A percentile compares a stretch with the other conserved stretches of the same genome.
These are phyloP conservation scores for Dothideomycetes sp. DNA, from an alignment of 2,329 filamentous ascomycete genomes.

Conservation along the genomic window DNA sequence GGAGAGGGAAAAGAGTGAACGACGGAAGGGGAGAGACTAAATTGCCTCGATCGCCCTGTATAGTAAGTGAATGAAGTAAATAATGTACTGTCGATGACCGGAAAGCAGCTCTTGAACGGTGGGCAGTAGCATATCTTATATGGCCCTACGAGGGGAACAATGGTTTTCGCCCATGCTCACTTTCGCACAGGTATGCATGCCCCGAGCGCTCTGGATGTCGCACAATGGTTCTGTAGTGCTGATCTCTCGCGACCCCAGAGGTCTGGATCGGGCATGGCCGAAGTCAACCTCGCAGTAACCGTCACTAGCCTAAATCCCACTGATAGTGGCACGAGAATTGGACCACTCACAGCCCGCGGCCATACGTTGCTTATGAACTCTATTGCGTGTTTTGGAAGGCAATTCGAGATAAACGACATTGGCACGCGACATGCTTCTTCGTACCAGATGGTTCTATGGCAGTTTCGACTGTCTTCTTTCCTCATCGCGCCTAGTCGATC, in stretches of 20 bases:
- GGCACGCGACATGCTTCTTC: background rate
- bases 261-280: conserved; percentile 3
- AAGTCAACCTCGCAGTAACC: conserved; percentile 4
- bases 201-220: conserved; percentile 4
- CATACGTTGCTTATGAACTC: conserved; percentile 5
- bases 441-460: background rate
- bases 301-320: background rate
- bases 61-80: background rate
- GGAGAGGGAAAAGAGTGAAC: background rate
- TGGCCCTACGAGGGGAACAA: background rate
- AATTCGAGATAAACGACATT: conserved; percentile 2
- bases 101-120: background rate
- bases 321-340: conserved; percentile 6
- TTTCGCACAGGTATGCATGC: conserved; percentile 1
- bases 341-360: conserved; percentile 3
- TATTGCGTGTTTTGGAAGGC: background rate
- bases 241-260: conserved; percentile 3
- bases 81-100: background rate
- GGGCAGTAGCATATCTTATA: conserved; percentile 3
- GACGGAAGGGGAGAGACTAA: background rate
- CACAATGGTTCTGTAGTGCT: background rate
- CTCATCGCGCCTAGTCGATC: background rate
- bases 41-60: conserved; percentile 3
- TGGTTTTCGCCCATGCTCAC: background rate
- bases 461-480: conserved; percentile 1